Conservation (phyloP, 495 filamentous ascomycete species). For the Penicillium ochrochloron region DNA sequence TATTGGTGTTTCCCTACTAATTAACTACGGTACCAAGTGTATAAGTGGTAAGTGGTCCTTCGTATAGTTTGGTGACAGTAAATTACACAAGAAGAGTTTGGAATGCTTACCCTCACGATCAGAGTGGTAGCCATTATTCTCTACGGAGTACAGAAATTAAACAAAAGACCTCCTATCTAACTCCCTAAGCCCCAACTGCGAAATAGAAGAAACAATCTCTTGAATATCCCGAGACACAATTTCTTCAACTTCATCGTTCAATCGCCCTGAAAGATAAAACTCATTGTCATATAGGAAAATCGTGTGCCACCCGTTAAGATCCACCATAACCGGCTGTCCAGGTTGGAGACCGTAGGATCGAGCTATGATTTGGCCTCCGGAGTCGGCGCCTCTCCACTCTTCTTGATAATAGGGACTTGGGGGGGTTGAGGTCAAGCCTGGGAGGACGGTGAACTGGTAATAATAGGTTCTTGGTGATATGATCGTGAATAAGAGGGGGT, state of each 20-base stretch:
- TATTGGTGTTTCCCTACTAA: too few species aligned
- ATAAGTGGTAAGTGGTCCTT: too few species aligned
- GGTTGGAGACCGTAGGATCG: slow-evolving; percentile 14
- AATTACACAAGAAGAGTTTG: not conserved
- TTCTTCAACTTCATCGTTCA: slow-evolving; percentile 6
- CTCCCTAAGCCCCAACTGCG: not conserved
- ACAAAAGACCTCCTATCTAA: not conserved
- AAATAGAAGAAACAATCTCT: not conserved
- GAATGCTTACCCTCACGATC: not conserved
- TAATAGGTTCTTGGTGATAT: not conserved
- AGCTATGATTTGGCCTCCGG: slow-evolving; percentile 14
- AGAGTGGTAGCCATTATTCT: not conserved
- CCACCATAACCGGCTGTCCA: slow-evolving; percentile 16
- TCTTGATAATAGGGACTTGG: slow-evolving; percentile 4
- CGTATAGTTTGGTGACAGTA: too few species aligned
- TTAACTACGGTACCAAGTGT: too few species aligned
- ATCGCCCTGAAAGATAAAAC: slow-evolving; percentile 10
- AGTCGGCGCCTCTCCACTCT: slow-evolving; percentile 12
- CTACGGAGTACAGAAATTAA: not conserved
- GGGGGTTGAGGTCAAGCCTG: not conserved
- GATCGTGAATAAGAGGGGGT: not conserved
- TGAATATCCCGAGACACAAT: not conserved
- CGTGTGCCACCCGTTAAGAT: slow-evolving; percentile 10
- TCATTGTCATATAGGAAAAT: slow-evolving; percentile 13
- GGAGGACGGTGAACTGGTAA: slow-evolving; percentile 3